Base-by-base conservation (phyloP, 2,329 filamentous ascomycete species). In the Cladosporium cucumerinum region DNA sequence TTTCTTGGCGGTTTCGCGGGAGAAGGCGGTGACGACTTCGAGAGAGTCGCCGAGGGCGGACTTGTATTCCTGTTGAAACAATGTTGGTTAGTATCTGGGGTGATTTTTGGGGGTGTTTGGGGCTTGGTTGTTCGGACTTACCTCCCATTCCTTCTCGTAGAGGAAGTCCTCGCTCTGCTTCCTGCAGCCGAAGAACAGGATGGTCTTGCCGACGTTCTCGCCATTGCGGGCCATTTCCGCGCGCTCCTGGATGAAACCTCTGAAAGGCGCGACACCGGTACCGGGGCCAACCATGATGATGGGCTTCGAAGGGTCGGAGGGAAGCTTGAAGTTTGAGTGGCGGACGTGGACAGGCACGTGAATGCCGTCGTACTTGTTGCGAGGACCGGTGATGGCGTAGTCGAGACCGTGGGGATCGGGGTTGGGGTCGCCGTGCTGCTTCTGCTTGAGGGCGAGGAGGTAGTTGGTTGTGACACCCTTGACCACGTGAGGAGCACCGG, bases 271-370 rank as follows among this genome's bases (percentile, higher is more conserved):
- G 63, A 97, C 93, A 82, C 95, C 95, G 61, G 95, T 98, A 75
- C 95, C 95, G 14, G 95, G 95, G 26, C 95, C 95, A 71, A 98
- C 87, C 88, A 97, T 93, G 78, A 99, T 96, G 72, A 99, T 83
- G 32, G 95, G 95, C 80, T 96, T 96, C 57, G 90, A 87, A 4
- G 95, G 93, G 73, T 99, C 93, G 18, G 95, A 97, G 10, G 95
- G 95, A 32, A 99, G 87, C 83, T 98, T 98, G 87, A 99, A 99
- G 83, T 98, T 99, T 69, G 95, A 98, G 81, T 97, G 94, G 69
- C 95, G 92, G 66, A 99, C 88, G 76, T 99, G 95, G 16, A 99
- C 92, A 3, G 95, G 95, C 26, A 98, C 89, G 75, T 96, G 93
- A 66, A 97, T 89, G 67, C 94, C 94, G 73, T 97, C 92, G 78